Evolutionary conservation across 2,329 filamentous ascomycete genomes (phyloP).

Genomic region (Cryphonectria radicalis): DNA sequence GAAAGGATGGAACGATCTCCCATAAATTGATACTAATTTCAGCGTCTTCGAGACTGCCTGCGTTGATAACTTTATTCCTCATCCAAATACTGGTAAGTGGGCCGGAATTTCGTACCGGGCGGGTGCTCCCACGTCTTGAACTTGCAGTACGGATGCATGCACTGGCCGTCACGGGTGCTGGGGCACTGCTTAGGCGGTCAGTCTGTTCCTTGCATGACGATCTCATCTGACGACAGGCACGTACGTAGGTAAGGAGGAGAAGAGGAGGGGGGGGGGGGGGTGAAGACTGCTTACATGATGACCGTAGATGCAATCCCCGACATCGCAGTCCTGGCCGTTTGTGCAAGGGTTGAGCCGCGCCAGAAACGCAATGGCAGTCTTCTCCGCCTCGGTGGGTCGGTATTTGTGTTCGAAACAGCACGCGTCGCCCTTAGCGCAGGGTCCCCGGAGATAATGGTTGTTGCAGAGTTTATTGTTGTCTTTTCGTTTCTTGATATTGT

Average conservation of each 20-base stretch:
- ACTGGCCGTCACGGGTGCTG: slow-evolving; percentile 54
- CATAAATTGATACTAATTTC: neutral
- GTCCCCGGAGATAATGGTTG: slow-evolving; percentile 63
- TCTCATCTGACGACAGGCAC: neutral
- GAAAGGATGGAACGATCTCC: neutral
- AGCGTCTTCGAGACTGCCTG: neutral
- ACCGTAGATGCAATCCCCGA: slow-evolving; percentile 64
- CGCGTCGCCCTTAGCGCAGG: slow-evolving; percentile 57
- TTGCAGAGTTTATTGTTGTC: slow-evolving; percentile 64
- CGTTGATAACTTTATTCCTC: slow-evolving; percentile 14
- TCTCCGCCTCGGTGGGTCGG: slow-evolving; percentile 56
- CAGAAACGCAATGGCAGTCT: slow-evolving; percentile 59
- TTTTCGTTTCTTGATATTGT: slow-evolving; percentile 60
- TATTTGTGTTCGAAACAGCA: slow-evolving; percentile 64
- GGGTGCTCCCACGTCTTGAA: slow-evolving; percentile 59
- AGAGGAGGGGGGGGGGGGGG: too few species aligned
- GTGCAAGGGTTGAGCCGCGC: slow-evolving; percentile 62
- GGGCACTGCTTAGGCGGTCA: slow-evolving; percentile 49
- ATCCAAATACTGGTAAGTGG: slow-evolving; percentile 28
- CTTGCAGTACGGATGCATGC: slow-evolving; percentile 59
- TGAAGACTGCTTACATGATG: slow-evolving; percentile 55
- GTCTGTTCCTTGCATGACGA: too few species aligned
- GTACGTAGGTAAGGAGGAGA: too few species aligned
- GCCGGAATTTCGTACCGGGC: slow-evolving; percentile 56
- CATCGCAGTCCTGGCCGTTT: slow-evolving; percentile 60